phyloP scores from a whole-genome alignment of 306 rosid genomes.

The Acacia acuminata region DNA sequence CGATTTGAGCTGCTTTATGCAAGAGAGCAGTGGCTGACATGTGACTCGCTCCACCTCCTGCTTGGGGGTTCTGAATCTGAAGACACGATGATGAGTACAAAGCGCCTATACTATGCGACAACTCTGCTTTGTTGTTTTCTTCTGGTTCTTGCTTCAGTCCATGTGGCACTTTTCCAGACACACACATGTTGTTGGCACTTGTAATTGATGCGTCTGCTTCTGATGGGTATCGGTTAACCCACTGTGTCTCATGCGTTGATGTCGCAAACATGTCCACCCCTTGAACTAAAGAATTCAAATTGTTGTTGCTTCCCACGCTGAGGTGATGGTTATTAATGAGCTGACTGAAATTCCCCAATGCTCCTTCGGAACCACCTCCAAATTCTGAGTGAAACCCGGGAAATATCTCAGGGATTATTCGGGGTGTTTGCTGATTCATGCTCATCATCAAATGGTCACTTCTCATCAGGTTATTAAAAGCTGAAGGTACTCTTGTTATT shows the following conservation, averaged over 20 bases:
- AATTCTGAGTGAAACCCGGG: conserved; percentile 50
- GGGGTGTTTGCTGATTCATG: conserved; percentile 31
- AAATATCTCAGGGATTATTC: conserved; percentile 45
- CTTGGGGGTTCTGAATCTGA: conserved; percentile 13
- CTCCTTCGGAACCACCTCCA: conserved; percentile 32
- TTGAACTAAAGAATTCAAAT: conserved; percentile 26
- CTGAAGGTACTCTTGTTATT: conserved; percentile 40
- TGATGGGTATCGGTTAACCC: conserved; percentile 46
- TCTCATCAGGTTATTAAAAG: conserved; percentile 42
- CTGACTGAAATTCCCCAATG: background rate
- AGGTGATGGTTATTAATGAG: background rate
- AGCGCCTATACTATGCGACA: conserved; percentile 42
- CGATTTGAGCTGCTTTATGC: conserved; percentile 70
- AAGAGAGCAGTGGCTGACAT: conserved; percentile 76
- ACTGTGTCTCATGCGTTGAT: conserved; percentile 43
- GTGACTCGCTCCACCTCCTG: conserved; percentile 34
- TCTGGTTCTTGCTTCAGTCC: conserved; percentile 62
- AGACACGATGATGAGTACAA: conserved; percentile 33
- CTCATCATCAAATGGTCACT: conserved; percentile 33
- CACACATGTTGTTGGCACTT: conserved; percentile 19
- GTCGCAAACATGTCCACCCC: conserved; percentile 55
- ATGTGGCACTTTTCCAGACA: conserved; percentile 31
- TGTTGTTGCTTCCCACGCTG: background rate
- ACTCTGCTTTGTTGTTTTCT: conserved; percentile 51
- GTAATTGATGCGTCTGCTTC: conserved; percentile 12